phyloP scores from a whole-genome alignment of 495 filamentous ascomycete species.

The Beverwykella pulmonaria region DNA sequence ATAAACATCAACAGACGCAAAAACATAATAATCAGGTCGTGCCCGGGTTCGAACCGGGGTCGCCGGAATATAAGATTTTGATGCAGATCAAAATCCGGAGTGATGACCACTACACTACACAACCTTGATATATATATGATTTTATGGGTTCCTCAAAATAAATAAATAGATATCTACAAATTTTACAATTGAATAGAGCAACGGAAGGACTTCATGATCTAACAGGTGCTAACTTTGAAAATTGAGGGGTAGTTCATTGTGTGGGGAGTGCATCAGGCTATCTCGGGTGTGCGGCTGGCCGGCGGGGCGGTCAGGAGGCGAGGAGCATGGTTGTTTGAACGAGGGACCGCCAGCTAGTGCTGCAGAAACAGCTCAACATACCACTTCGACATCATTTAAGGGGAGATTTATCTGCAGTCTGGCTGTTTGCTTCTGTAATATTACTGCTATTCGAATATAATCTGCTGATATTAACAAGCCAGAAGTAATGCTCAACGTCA shows the following conservation, averaged over 20 bases:
- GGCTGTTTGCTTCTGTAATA: no score
- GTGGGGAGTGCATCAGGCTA: neutral
- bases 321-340: neutral
- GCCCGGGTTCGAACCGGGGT: slow-evolving; percentile 35
- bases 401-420: no score
- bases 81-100: slow-evolving; percentile 34
- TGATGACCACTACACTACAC: slow-evolving; percentile 37
- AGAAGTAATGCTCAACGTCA: no score
- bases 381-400: no score
- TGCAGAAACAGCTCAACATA: no score
- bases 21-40: slow-evolving; percentile 12
- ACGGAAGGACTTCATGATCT: no score
- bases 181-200: no score
- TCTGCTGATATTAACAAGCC: no score
- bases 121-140: slow-evolving; percentile 11
- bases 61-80: slow-evolving; percentile 22
- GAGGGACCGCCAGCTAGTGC: neutral
- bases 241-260: neutral
- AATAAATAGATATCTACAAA: no score
- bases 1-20: neutral
- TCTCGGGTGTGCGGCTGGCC: neutral
- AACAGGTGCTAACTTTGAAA: neutral
- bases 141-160: no score
- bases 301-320: neutral
- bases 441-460: no score